Percentiles rank a stretch among this genome's conserved stretches.
phyloP scores from a whole-genome alignment of 768 basidiomycete species.

The Leucogyrophana mollusca region DNA sequence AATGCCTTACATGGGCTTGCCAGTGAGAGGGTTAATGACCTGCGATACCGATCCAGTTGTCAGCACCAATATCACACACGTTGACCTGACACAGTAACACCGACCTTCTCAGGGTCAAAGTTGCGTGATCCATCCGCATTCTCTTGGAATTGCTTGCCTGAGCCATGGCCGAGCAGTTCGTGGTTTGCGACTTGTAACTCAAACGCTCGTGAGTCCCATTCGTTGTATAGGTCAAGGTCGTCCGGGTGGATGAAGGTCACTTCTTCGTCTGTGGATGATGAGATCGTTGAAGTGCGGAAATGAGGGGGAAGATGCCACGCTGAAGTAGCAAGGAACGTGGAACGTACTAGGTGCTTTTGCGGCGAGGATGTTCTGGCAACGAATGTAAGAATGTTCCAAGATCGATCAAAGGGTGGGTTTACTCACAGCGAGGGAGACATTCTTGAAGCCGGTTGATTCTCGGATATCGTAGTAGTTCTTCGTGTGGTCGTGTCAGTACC shows the following conservation, averaged over 20 bases:
- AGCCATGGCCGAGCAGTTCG: constrained; percentile 84
- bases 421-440: constrained; percentile 77
- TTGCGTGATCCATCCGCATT: constrained; percentile 74
- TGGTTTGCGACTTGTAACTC: constrained; percentile 91
- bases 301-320: too few relatives aligned
- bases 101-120: constrained; percentile 69
- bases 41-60: constrained; percentile 26
- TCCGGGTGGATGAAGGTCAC: constrained; percentile 81
- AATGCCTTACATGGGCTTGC: constrained; percentile 59
- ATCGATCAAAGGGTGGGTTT: neutral
- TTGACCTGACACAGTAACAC: neutral
- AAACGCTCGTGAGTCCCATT: constrained; percentile 77
- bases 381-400: neutral
- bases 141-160: constrained; percentile 82
- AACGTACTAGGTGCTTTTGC: constrained; percentile 80
- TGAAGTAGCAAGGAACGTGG: too few relatives aligned
- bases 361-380: constrained; percentile 69
- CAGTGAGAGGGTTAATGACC: constrained; percentile 82
- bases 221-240: constrained; percentile 70
- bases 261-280: constrained; percentile 54
- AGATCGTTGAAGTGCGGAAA: neutral
- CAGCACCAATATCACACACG: neutral
- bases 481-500: neutral
- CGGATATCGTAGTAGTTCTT: constrained; percentile 85
- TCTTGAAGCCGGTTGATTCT: constrained; percentile 83